Percentiles rank a stretch among this genome's conserved stretches.
These are phyloP conservation scores for Lichtheimia corymbifera DNA, from an alignment of 371 early-diverging fungal species.

Conservation along the genomic window DNA sequence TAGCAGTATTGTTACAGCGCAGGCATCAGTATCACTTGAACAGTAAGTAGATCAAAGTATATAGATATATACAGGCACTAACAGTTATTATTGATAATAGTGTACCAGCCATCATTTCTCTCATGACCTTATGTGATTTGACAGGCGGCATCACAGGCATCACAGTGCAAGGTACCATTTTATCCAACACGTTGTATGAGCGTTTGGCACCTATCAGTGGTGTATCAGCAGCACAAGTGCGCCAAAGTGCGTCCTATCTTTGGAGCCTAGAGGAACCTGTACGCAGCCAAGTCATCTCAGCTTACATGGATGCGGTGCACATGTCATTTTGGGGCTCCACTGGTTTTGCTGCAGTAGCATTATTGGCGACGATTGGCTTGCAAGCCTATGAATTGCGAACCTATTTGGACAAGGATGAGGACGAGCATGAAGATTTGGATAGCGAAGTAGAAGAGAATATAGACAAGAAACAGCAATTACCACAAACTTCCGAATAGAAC, in stretches of 20 bases:
- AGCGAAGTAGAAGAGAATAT: too few relatives aligned
- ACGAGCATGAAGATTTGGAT: too few relatives aligned
- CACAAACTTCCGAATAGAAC: too few relatives aligned
- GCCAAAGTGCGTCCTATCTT: slow-evolving; percentile 33
- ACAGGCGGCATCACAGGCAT: slow-evolving; percentile 49
- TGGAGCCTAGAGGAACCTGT: slow-evolving; percentile 26
- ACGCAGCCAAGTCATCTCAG: slow-evolving; percentile 23
- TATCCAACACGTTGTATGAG: slow-evolving; percentile 27
- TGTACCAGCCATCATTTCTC: slow-evolving; percentile 38
- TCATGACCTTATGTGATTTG: slow-evolving; percentile 49
- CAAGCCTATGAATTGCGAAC: slow-evolving; percentile 28
- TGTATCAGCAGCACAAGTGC: slow-evolving; percentile 27
- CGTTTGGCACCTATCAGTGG: slow-evolving; percentile 13
- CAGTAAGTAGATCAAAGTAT: slow-evolving; percentile 21
- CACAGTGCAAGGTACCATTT: slow-evolving; percentile 32
- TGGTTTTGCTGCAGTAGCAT: slow-evolving; percentile 32
- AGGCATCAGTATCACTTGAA: slow-evolving; percentile 39
- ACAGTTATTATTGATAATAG: slow-evolving; percentile 18
- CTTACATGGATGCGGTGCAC: slow-evolving; percentile 33
- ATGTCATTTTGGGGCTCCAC: slow-evolving; percentile 39
- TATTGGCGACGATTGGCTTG: slow-evolving; percentile 27
- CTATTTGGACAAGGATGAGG: neutral
- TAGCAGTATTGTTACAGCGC: slow-evolving; percentile 45
- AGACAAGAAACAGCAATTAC: too few relatives aligned
- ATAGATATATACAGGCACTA: too few relatives aligned